Percentiles rank a stretch among this genome's conserved stretches.
Evolutionary conservation across 2,329 filamentous ascomycete species (phyloP).

Genomic region (Fusarium brachygibbosum): DNA sequence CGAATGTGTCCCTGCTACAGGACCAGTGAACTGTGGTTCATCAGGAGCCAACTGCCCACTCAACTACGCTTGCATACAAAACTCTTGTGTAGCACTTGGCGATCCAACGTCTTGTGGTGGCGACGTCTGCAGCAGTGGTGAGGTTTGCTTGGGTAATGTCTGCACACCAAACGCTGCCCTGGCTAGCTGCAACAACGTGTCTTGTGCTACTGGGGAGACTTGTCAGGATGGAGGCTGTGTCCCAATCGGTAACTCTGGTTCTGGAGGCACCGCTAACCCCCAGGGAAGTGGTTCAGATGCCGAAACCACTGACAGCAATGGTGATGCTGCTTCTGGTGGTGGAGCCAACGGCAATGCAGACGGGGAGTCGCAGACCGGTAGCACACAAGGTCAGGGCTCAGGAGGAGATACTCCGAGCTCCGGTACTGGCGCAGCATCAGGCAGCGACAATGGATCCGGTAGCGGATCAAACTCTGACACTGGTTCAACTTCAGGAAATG

Average conservation of each 20-base stretch:
- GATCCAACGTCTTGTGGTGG: constrained; percentile 23
- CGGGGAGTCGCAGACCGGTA: neutral
- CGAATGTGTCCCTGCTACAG: constrained; percentile 6
- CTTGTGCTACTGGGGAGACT: constrained; percentile 18
- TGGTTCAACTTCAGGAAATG: neutral
- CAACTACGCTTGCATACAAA: constrained; percentile 32
- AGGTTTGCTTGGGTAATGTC: constrained; percentile 34
- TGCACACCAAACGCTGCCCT: constrained; percentile 22
- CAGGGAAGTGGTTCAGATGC: neutral
- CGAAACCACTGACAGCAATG: neutral
- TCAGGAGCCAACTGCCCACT: constrained; percentile 18
- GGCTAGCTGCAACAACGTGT: constrained; percentile 5
- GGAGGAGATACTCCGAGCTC: neutral
- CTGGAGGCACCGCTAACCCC: neutral
- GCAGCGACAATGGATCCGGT: neutral
- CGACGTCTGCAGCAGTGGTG: constrained; percentile 1
- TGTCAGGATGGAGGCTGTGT: constrained; percentile 30
- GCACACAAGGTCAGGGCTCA: constrained; percentile 14
- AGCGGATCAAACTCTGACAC: neutral
- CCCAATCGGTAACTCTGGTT: neutral
- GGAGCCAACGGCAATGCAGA: neutral
- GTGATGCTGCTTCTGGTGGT: neutral
- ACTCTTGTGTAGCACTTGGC: constrained; percentile 23
- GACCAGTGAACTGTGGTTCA: constrained; percentile 19
- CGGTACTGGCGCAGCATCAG: neutral